These are phyloP conservation scores for Sphagnum tenellum DNA, from an alignment of 225 moss, liverwort and hornwort genomes.

Conservation along the genomic window DNA sequence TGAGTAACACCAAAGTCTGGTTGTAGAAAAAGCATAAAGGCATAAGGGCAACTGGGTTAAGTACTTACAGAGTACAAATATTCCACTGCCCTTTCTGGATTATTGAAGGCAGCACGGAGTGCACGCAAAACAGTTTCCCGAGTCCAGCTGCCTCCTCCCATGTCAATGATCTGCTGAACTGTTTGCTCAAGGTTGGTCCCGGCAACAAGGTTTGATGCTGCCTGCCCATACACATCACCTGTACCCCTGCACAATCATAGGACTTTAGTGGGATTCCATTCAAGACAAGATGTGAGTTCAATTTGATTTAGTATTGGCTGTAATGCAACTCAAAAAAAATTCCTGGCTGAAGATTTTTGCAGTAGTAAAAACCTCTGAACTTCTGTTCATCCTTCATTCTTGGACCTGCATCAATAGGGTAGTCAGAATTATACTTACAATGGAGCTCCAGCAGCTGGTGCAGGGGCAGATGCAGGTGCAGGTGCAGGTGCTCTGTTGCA, in stretches of 20 bases:
- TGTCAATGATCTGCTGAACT: slow-evolving; percentile 75
- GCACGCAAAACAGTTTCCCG: slow-evolving; percentile 82
- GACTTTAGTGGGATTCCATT: background rate
- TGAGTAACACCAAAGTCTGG: too few relatives aligned
- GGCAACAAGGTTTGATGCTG: slow-evolving; percentile 87
- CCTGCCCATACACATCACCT: slow-evolving; percentile 71
- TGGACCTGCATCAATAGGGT: too few relatives aligned
- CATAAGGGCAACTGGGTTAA: background rate
- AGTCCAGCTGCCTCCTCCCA: slow-evolving; percentile 95
- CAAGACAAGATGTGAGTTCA: too few relatives aligned
- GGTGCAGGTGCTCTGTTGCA: slow-evolving; percentile 30
- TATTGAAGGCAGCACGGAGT: slow-evolving; percentile 87
- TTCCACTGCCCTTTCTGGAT: slow-evolving; percentile 92
- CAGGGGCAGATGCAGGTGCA: slow-evolving; percentile 10
- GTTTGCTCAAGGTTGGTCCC: slow-evolving; percentile 73
- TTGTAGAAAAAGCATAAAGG: too few relatives aligned
- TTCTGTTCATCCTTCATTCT: too few relatives aligned
- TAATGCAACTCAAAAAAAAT: too few relatives aligned
- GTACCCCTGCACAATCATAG: slow-evolving; percentile 31
- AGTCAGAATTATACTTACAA: slow-evolving; percentile 12
- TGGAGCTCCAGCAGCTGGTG: slow-evolving; percentile 39
- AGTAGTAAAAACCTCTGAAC: too few relatives aligned
- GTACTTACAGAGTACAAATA: slow-evolving; percentile 81
- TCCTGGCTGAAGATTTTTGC: too few relatives aligned
- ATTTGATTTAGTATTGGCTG: too few relatives aligned